phyloP scores from a whole-genome alignment of 164 flowering plant genomes.

The Umbellularia californica region DNA sequence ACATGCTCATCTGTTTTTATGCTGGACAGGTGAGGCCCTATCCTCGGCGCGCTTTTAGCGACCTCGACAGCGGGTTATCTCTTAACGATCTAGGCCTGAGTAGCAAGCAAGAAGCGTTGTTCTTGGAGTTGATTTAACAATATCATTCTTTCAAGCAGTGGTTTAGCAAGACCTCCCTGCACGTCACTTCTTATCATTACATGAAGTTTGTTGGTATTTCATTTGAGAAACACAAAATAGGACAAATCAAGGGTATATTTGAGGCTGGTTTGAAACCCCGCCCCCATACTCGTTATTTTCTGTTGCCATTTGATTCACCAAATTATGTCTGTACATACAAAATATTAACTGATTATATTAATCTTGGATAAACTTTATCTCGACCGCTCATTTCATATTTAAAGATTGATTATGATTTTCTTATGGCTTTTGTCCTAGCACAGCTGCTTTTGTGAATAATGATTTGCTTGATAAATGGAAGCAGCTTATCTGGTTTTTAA shows the following conservation, averaged over 20 bases:
- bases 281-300: too few species aligned
- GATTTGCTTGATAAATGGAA: too few species aligned
- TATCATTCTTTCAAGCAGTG: not conserved
- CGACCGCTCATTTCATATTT: too few species aligned
- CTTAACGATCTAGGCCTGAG: conserved; percentile 79
- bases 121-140: conserved; percentile 59
- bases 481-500: too few species aligned
- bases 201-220: not conserved
- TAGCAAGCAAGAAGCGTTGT: conserved; percentile 93
- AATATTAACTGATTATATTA: too few species aligned
- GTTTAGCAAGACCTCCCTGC: not conserved
- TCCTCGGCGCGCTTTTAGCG: conserved; percentile 78
- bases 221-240: not conserved
- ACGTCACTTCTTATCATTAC: not conserved
- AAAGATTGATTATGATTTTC: too few species aligned
- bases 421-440: too few species aligned
- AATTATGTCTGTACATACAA: too few species aligned
- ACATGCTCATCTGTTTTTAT: not conserved
- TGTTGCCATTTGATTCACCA: too few species aligned
- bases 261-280: not conserved
- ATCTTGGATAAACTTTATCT: too few species aligned
- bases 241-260: not conserved
- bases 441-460: too few species aligned
- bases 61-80: conserved; percentile 51
- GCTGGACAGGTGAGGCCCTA: conserved; percentile 83